Percentiles rank a stretch among this genome's conserved stretches.
Evolutionary conservation across 768 basidiomycete species (phyloP).

Genomic region (Holtermanniella nyarrowii): DNA sequence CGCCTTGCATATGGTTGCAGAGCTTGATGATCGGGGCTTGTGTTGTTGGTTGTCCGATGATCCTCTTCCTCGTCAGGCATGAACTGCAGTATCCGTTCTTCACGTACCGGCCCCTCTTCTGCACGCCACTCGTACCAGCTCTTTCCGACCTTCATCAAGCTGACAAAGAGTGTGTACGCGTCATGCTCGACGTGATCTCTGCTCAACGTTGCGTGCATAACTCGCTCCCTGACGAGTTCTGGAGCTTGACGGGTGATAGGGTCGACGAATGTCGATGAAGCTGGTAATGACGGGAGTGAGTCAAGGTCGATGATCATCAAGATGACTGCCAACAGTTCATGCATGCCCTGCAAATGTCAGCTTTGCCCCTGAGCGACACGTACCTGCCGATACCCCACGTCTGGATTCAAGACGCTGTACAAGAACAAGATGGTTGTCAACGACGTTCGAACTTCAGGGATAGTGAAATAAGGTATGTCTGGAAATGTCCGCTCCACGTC

Average conservation of each 20-base stretch:
- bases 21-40: constrained; percentile 72
- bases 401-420: constrained; percentile 64
- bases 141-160: constrained; percentile 68
- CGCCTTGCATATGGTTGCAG: constrained; percentile 69
- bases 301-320: constrained; percentile 77
- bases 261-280: background rate
- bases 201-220: constrained; percentile 26
- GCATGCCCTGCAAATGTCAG: constrained; percentile 62
- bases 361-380: background rate
- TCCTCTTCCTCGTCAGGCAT: constrained; percentile 1
- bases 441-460: constrained; percentile 59
- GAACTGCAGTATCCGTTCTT: constrained; percentile 42
- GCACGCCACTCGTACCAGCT: constrained; percentile 54
- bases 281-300: constrained; percentile 45
- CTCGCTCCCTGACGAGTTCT: constrained; percentile 7
- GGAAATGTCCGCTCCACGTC: constrained; percentile 99
- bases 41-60: constrained; percentile 4
- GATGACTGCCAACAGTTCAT: constrained; percentile 82
- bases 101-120: constrained; percentile 30
- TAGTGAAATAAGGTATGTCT: constrained; percentile 85
- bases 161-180: constrained; percentile 69
- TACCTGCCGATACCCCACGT: constrained; percentile 79
- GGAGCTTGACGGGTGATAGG: background rate
- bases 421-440: constrained; percentile 82
- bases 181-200: constrained; percentile 50